Evolutionary conservation across 345 rosid genomes (phyloP).

Genomic region (Triadica sebifera): DNA sequence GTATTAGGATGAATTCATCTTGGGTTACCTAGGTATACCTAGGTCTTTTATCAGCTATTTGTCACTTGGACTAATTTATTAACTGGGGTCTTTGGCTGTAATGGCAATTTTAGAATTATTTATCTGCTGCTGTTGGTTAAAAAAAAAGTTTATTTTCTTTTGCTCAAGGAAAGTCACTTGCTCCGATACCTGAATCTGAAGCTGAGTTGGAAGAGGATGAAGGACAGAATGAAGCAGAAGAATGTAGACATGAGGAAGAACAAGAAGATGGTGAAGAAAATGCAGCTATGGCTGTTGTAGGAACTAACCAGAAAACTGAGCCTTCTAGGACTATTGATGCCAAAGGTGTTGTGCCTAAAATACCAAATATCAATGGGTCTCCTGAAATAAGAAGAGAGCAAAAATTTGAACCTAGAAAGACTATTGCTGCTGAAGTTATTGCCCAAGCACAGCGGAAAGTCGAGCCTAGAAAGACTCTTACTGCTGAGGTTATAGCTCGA

Average conservation of each 20-base stretch:
- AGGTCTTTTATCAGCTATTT: not conserved
- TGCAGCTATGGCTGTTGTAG: conserved; percentile 11
- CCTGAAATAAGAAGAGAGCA: conserved; percentile 16
- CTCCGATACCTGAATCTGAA: conserved; percentile 93
- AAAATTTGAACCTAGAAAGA: conserved; percentile 24
- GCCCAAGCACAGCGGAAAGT: conserved; percentile 32
- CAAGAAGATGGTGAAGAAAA: conserved; percentile 25
- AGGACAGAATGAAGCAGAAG: conserved; percentile 32
- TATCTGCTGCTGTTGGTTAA: conserved; percentile 20
- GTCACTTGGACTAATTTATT: not conserved
- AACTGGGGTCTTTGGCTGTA: not conserved
- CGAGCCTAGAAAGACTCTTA: conserved; percentile 25
- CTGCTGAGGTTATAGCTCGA: conserved; percentile 24
- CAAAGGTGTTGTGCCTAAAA: conserved; percentile 31
- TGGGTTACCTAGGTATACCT: not conserved
- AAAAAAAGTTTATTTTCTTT: conserved; percentile 23
- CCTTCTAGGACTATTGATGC: conserved; percentile 8
- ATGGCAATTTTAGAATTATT: not conserved
- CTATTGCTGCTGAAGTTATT: conserved; percentile 32
- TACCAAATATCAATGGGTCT: conserved; percentile 31
- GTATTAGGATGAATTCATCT: not conserved
- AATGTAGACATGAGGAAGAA: conserved; percentile 11
- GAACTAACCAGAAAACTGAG: conserved; percentile 29
- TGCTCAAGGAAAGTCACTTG: conserved; percentile 89
- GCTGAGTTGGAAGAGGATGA: conserved; percentile 79